Percentiles rank a stretch among this genome's conserved stretches.
phyloP scores from a whole-genome alignment of 163 green algal species.

The Chlamydomonas reinhardtii region DNA sequence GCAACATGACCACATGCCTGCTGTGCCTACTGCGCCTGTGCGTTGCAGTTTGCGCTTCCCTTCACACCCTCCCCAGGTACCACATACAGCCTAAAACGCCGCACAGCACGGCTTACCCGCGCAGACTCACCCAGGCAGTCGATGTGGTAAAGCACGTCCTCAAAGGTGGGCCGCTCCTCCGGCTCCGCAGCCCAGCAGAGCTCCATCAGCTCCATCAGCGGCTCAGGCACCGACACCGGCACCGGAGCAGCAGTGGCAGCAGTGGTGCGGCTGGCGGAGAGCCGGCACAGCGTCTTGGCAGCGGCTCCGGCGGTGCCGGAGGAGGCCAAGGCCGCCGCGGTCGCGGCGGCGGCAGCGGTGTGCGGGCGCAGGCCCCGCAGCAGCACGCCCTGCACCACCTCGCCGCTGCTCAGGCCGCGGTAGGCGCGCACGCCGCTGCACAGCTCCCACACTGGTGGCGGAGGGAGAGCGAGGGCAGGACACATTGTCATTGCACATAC shows the following conservation, averaged over 20 bases:
- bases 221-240: background rate
- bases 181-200: slow-evolving; percentile 39
- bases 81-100: too few species aligned
- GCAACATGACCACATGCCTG: too few species aligned
- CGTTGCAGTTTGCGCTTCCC: too few species aligned
- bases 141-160: slow-evolving; percentile 33
- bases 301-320: background rate
- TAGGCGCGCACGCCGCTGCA: slow-evolving; percentile 41
- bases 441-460: slow-evolving; percentile 46
- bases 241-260: too few species aligned
- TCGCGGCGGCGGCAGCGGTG: background rate
- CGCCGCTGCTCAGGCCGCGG: slow-evolving; percentile 31
- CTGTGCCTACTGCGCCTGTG: too few species aligned
- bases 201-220: slow-evolving; percentile 25
- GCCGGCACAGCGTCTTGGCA: too few species aligned
- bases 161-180: slow-evolving; percentile 33
- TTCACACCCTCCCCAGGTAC: too few species aligned
- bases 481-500: too few species aligned
- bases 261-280: too few species aligned
- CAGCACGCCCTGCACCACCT: slow-evolving; percentile 46
- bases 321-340: background rate
- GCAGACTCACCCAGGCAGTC: slow-evolving; percentile 23
- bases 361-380: slow-evolving; percentile 19
- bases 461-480: too few species aligned
- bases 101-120: too few species aligned